Conservation (phyloP, 1,139 yeast species). For the Candida glucosophila region DNA sequence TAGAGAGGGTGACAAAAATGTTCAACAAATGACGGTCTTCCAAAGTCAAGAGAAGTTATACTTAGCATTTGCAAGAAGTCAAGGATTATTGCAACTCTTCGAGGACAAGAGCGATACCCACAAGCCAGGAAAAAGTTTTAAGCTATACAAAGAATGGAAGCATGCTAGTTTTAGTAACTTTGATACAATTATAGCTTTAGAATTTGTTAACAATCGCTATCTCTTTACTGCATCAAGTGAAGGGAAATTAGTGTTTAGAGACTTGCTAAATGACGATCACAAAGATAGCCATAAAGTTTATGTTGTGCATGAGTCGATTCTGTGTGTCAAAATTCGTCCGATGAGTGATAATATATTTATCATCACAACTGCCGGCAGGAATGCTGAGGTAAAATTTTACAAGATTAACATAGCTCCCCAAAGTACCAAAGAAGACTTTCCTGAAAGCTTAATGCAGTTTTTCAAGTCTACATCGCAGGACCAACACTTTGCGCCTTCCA, state of each 20-base stretch:
- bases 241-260: conserved; percentile 38
- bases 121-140: conserved; percentile 9
- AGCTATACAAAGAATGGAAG: conserved; percentile 30
- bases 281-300: conserved; percentile 21
- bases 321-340: conserved; percentile 20
- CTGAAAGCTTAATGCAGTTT: conserved; percentile 2
- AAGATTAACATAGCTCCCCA: conserved; percentile 7
- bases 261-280: conserved; percentile 32
- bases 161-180: conserved; percentile 15
- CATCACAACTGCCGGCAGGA: conserved; percentile 38
- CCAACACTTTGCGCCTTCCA: no score
- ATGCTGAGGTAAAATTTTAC: conserved; percentile 31
- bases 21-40: conserved; percentile 14
- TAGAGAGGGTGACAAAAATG: conserved; percentile 11
- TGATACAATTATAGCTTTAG: conserved; percentile 20
- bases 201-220: conserved; percentile 20
- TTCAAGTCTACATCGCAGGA: background rate
- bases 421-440: conserved; percentile 1
- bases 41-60: conserved; percentile 13
- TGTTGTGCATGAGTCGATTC: conserved; percentile 26
- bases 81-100: conserved; percentile 26
- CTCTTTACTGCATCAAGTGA: conserved; percentile 37
- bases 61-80: conserved; percentile 18
- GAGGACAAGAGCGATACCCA: conserved; percentile 7
- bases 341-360: conserved; percentile 7